Base-by-base conservation (phyloP, 2,329 filamentous ascomycete genomes). In the Plectosphaerella sp. region DNA sequence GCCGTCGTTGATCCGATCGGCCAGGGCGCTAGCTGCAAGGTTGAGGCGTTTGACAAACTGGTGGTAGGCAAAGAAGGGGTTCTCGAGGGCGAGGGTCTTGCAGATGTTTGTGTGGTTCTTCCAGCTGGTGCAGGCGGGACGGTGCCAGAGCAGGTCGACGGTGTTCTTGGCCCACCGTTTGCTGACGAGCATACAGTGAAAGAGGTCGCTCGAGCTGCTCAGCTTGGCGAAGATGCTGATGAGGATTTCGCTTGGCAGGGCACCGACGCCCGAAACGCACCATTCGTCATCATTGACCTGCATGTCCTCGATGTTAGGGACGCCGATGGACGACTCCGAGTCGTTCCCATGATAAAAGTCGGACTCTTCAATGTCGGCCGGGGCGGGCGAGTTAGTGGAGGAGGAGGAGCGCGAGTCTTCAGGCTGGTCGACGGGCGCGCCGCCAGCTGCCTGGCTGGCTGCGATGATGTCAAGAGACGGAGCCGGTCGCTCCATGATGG, bases 341-440 rank as follows among this genome's bases (percentile, higher is more conserved):
- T 97, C 93, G 73, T 97, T 96, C 62, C 88, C 87, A 67, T 88
- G 87, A 69, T 94, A 94, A 70, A 94, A 96, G 72, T 97, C 93
- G 60, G 91, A 96, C 72, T 97, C 93, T 65, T 92, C 88, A 71
- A 95, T 91, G 64, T 91, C 88, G 66, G 83, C 84, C 49, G 87
- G 84, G 49, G 80, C 83, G 45, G 88, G 88, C 1, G 88, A 91
- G 65, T 87, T 89, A 53, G 86, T 88, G 8, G 88, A 88, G 6
- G 86, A 89, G 4, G 79, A 81, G 2, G 79, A 81, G 56, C 79
- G 74, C 42, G 79, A 83, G 62, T 82, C 79, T 57, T 79, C 72
- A 16, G 49, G 42, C 53, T 72, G 71, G 5, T 71, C 64, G 39
- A 74, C 72, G 25, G 66, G 58, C 48, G 60, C 60, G 20, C 58